Base-by-base conservation (phyloP, 2,329 filamentous ascomycete species). In the Meredithiella fracta region DNA sequence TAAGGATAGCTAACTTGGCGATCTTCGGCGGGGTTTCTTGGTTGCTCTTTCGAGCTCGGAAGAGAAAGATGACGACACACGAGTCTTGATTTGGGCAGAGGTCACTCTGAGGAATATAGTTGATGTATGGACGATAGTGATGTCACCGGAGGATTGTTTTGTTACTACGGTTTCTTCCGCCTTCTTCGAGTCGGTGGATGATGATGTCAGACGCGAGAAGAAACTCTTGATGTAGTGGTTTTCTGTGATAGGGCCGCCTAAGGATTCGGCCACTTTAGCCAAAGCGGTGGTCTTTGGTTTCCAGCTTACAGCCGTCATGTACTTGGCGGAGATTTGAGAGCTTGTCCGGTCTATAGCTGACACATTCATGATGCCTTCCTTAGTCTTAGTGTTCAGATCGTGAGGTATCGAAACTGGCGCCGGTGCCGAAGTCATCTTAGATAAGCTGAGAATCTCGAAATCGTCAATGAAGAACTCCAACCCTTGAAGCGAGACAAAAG, bases 1-100 rank as follows among this genome's bases (percentile, higher is more conserved):
- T 96, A 51, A 98, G 70, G 34, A 97, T 86, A 5, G 91, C 85
- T 25, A 98, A 78, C 53, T 82, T 86, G 0, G 92, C 94, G 9
- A 77, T 78, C 65, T 88, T 95, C 0, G 92, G 92, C 0, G 94
- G 92, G 90, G 87, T 65, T 98, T 98, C 70, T 97, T 96, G 1
- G 94, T 98, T 15, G 94, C 92, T 59, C 94, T 80, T 69, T 97
- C 89, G 9, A 98, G 77, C 66, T 98, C 94, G 1, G 82, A 76
- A 2, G 88, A 82, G 63, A 97, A 88, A 40, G 75, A 79, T 29
- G 77, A 70, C 20, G 78, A 73, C 1, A 96, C 82, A 50, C 78
- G 85, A 0, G 90, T 94, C 62, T 80, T 78, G 31, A 97, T 82
- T 49, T 79, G 78, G 29, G 91, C 90, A 7, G 89, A 90, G 50